Conservation (phyloP, 1,284 basidiomycete species). For the Leccinum subspadiceum region DNA sequence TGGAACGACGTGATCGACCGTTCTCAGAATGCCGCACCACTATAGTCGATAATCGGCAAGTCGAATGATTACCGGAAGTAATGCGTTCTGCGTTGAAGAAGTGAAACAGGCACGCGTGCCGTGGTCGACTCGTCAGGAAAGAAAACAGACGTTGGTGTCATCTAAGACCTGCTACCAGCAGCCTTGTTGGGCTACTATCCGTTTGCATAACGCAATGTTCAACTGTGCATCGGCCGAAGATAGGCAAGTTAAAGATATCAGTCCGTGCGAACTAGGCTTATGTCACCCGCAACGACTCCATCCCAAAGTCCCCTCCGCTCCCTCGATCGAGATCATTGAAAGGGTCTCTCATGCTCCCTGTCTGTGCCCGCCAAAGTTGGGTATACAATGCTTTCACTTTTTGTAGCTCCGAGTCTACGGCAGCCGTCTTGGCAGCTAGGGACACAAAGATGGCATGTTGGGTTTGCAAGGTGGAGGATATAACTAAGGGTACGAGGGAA, state of each 20-base stretch:
- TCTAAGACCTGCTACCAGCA: background rate
- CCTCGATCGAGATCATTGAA: constrained; percentile 64
- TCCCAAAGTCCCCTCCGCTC: constrained; percentile 48
- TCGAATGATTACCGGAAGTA: background rate
- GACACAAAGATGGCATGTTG: constrained; percentile 73
- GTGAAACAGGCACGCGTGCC: too few species aligned
- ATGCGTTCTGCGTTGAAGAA: background rate
- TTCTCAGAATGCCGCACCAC: background rate
- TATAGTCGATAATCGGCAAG: too few species aligned
- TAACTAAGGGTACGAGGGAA: constrained; percentile 41
- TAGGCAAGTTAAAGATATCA: background rate
- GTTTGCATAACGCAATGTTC: background rate
- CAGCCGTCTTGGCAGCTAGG: constrained; percentile 69
- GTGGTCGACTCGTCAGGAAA: background rate
- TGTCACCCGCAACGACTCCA: constrained; percentile 42
- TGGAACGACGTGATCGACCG: background rate
- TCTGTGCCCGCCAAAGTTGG: constrained; percentile 65
- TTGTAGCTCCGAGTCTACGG: constrained; percentile 66
- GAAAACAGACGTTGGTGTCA: background rate
- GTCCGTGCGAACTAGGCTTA: constrained; percentile 18
- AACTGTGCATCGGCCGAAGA: background rate
- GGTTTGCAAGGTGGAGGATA: constrained; percentile 69
- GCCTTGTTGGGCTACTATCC: background rate
- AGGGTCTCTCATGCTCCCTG: constrained; percentile 71
- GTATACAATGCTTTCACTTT: constrained; percentile 61